Evolutionary conservation across 331 rosid genomes (phyloP), one percentile per base, ranked within the genome.

Genomic region (Saraca asoca): DNA sequence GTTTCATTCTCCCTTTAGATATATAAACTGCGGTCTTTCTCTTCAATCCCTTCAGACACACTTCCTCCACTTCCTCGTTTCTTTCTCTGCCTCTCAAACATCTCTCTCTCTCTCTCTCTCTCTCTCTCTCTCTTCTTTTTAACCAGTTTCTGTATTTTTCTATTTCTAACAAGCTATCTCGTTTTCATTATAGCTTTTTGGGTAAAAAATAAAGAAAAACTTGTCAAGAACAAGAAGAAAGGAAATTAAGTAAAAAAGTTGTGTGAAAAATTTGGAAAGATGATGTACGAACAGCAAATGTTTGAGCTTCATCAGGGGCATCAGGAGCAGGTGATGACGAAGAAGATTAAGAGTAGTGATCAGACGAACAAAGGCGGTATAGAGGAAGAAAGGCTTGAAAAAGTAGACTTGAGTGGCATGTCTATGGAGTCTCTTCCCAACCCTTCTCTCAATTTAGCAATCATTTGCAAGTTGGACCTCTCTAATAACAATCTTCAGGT

Each of bases 401-500:
- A 75, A 0, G 86, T 94, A 12, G 90, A 94, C 61, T 78, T 94
- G 81, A 94, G 99, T 81, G 95, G 83, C 75, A 66, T 86, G 85
- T 90, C 88, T 52, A 78, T 94, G 61, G 88, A 86, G 0, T 65
- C 90, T 38, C 82, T 94, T 58, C 97, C 99, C 1, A 81, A 53
- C 62, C 90, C 97, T 38, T 76, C 90, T 58, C 83, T 94, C 24
- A 88, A 88, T 68, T 50, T 94, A 51, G 86, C 84, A 0, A 42
- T 65, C 74, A 83, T 94, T 76, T 90, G 86, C 83, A 94, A 86
- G 74, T 78, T 94, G 66, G 91, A 94, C 60, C 92, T 94, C 75
- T 94, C 97, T 57, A 90, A 86, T 43, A 94, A 94, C 82, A 86
- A 94, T 77, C 90, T 94, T 45, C 95, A 84, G 97, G 98, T 91